Evolutionary conservation across 768 basidiomycete genomes (phyloP).

Genomic region (Mrakia blollopis): DNA sequence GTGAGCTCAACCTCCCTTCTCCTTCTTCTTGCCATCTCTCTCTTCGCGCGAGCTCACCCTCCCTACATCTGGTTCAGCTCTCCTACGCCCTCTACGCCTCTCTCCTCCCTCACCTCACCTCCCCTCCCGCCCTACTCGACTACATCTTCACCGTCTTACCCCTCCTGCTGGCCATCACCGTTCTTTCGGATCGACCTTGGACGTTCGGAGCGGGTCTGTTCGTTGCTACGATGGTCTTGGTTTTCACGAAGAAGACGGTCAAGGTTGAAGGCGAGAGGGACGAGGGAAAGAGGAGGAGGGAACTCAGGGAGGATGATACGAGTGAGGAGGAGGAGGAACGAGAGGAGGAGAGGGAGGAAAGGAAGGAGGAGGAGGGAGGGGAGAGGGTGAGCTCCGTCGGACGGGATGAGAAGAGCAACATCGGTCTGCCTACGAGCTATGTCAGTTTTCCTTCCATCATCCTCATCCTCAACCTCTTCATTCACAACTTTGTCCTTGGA

Average conservation of each 20-base stretch:
- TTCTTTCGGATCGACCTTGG: slow-evolving; percentile 59
- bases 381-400: background rate
- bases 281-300: background rate
- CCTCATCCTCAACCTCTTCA: slow-evolving; percentile 34
- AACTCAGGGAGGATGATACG: slow-evolving; percentile 17
- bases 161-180: slow-evolving; percentile 73
- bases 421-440: background rate
- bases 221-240: slow-evolving; percentile 48
- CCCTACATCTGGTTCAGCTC: slow-evolving; percentile 48
- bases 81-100: slow-evolving; percentile 68
- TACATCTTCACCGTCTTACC: slow-evolving; percentile 67
- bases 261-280: slow-evolving; percentile 25
- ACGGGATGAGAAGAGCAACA: background rate
- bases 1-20: slow-evolving; percentile 48
- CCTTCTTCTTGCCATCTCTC: background rate
- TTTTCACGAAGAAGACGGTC: slow-evolving; percentile 47
- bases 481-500: slow-evolving; percentile 35
- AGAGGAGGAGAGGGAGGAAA: background rate
- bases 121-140: slow-evolving; percentile 46
- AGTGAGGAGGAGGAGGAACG: background rate
- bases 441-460: slow-evolving; percentile 32
- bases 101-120: slow-evolving; percentile 51
- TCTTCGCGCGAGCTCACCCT: slow-evolving; percentile 1
- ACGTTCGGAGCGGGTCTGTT: slow-evolving; percentile 54
- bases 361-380: background rate